A percentile compares a stretch with the other conserved stretches of the same genome.
Conservation (phyloP, 805 yeast species). For the Monosporozyma aquatica region DNA sequence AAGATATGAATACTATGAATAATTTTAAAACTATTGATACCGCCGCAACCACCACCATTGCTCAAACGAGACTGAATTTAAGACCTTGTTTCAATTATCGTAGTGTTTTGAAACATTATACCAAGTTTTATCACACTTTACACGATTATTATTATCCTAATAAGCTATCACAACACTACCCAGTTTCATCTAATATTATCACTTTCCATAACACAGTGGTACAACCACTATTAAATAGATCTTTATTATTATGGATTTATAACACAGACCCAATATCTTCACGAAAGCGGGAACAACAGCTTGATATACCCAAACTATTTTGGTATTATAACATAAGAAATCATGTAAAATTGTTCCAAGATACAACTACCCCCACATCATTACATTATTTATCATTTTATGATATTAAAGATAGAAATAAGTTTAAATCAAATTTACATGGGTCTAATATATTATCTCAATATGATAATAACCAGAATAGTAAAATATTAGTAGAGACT, state of each 20-base stretch:
- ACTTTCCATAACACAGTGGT: not conserved
- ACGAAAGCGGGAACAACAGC: too few relatives aligned
- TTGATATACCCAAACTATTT: too few relatives aligned
- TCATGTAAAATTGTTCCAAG: slow-evolving; percentile 22
- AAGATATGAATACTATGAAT: slow-evolving; percentile 11
- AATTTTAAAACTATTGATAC: slow-evolving; percentile 4
- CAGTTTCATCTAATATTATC: not conserved
- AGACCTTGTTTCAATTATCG: not conserved
- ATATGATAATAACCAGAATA: too few relatives aligned
- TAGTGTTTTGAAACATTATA: not conserved
- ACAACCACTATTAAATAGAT: slow-evolving; percentile 15
- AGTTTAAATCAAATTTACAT: slow-evolving; percentile 46
- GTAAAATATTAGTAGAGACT: slow-evolving; percentile 18
- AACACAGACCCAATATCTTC: slow-evolving; percentile 13
- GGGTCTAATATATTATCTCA: slow-evolving; percentile 34
- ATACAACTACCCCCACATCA: slow-evolving; percentile 13
- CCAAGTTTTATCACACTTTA: not conserved
- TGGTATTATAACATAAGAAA: slow-evolving; percentile 28
- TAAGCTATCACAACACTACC: too few relatives aligned
- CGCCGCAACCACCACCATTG: slow-evolving; percentile 8
- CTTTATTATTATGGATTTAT: slow-evolving; percentile 25
- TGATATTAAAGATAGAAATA: slow-evolving; percentile 36
- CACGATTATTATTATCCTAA: slow-evolving; percentile 8
- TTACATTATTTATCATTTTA: slow-evolving; percentile 33
- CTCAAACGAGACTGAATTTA: slow-evolving; percentile 17